These are phyloP conservation scores for Luvunga scandens DNA, from an alignment of 345 rosid genomes.

Conservation along the genomic window DNA sequence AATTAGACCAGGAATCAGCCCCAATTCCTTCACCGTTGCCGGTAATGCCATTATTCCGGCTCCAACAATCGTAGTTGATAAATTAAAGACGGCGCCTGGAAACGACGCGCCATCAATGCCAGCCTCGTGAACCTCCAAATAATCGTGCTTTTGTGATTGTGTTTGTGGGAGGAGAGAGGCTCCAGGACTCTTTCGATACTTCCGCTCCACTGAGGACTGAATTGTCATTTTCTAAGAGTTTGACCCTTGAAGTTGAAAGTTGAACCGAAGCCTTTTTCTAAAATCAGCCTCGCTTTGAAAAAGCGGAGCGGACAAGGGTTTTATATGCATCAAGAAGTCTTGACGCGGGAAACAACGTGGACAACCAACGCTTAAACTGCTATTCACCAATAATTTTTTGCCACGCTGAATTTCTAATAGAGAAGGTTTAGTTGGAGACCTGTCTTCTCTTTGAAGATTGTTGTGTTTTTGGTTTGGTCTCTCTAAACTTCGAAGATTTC, in stretches of 20 bases:
- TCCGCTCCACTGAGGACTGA: constrained; percentile 35
- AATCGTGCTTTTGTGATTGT: constrained; percentile 15
- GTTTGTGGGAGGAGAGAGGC: constrained; percentile 35
- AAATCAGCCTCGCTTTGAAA: too few species aligned
- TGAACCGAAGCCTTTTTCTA: background rate
- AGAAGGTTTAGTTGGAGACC: too few species aligned
- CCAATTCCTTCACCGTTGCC: constrained; percentile 53
- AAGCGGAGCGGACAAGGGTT: background rate
- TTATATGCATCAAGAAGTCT: background rate
- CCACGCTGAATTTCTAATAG: background rate
- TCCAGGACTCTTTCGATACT: constrained; percentile 43
- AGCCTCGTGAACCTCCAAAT: constrained; percentile 20
- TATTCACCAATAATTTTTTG: background rate
- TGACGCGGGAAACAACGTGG: constrained; percentile 24
- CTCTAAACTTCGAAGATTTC: background rate
- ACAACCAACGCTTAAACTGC: background rate
- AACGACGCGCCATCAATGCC: constrained; percentile 52
- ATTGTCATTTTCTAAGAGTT: constrained; percentile 22
- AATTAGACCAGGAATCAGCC: constrained; percentile 46
- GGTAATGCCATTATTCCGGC: constrained; percentile 77
- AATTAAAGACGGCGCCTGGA: constrained; percentile 62
- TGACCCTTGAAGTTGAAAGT: background rate
- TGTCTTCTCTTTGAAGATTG: background rate
- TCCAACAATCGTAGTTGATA: constrained; percentile 63
- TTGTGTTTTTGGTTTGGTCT: background rate